Conservation (phyloP, 257 asterid genomes). For the Nicotiana otophora region DNA sequence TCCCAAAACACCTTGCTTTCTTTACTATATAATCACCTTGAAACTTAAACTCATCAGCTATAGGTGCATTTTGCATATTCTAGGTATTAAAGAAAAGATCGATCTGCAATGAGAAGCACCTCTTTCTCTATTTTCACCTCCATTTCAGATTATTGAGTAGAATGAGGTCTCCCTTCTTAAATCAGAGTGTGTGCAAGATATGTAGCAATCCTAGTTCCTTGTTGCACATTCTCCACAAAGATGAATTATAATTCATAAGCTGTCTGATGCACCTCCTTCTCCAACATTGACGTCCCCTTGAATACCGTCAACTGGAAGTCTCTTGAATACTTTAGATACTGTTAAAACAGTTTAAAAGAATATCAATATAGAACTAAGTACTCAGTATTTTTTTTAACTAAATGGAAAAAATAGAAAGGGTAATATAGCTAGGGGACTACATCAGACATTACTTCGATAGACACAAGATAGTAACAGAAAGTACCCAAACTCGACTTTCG, state of each 20-base stretch:
- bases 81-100: not conserved
- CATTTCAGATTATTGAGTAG: not conserved
- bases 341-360: not conserved
- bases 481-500: not conserved
- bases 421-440: not conserved
- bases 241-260: conserved; percentile 11
- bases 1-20: not conserved
- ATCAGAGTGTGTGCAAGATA: not conserved
- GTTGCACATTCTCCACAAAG: not conserved
- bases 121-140: not conserved
- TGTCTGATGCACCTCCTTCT: conserved; percentile 55
- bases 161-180: not conserved
- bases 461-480: not conserved
- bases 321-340: conserved; percentile 48
- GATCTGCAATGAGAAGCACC: not conserved
- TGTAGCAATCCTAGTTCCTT: not conserved
- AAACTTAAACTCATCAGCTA: not conserved
- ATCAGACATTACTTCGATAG: not conserved
- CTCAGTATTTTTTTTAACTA: not conserved
- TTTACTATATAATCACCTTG: not conserved
- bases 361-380: not conserved
- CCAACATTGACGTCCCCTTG: conserved; percentile 81
- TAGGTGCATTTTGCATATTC: not conserved
- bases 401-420: not conserved
- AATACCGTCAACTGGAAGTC: conserved; percentile 74